Evolutionary conservation across 2,329 filamentous ascomycete genomes (phyloP), one percentile per base, ranked within the genome.

Genomic region (Clonostachys chloroleuca): DNA sequence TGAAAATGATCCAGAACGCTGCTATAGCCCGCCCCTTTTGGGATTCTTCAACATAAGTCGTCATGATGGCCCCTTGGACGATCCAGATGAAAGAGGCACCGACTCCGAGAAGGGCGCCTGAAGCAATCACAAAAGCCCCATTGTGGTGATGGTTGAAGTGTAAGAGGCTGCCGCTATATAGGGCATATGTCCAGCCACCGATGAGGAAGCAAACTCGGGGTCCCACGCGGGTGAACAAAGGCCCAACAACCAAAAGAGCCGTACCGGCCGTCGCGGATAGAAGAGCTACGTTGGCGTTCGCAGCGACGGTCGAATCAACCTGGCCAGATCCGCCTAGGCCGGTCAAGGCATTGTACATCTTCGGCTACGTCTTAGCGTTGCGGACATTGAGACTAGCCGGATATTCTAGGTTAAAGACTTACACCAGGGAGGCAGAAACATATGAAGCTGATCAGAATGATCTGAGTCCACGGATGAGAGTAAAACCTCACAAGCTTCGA

Each of bases 261-360:
- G 69, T 68, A 5, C 54, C 67, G 3, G 70, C 70, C 1, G 66
- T 73, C 9, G 67, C 64, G 4, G 70, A 59, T 30, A 72, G 60
- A 3, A 72, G 58, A 4, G 71, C 70, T 12, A 74, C 70, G 14
- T 60, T 73, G 6, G 72, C 68, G 54, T 74, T 73, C 36, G 70
- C 67, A n/a, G 70, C 67, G 5, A 73, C 66, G 1, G 67, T 69
- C 14, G 62, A 58, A 52, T 74, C 61, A 39, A 74, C 69, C 48
- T 74, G 70, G 17, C 71, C 72, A 1, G 66, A 69, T 37, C 71
- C 71, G 48, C 72, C 72, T 6, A 75, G 57, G 3, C 70, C 72
- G 4, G 59, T 58, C 5, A 75, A 59, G 9, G 71, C 70, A 60
- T 74, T 75, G 58, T 71, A 74, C 70, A 74, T 73, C 69, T 72